phyloP scores from a whole-genome alignment of 495 filamentous ascomycete species.

The Hyaloscypha hepaticicola region DNA sequence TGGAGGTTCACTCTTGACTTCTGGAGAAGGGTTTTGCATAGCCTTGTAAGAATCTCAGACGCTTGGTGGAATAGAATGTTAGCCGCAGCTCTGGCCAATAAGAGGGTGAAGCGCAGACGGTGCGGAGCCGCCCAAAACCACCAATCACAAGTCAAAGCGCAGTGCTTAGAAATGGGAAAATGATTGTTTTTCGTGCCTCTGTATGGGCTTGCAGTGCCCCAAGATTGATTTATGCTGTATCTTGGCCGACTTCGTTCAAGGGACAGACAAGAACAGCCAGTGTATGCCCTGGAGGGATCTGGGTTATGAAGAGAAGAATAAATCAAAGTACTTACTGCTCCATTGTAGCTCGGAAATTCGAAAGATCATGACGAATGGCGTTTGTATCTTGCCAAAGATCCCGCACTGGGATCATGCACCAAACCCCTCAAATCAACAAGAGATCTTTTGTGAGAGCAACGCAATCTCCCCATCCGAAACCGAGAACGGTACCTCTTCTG shows the following conservation, averaged over 20 bases:
- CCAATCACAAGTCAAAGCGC: constrained; percentile 13
- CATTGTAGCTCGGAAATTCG: too few relatives aligned
- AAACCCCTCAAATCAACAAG: constrained; percentile 21
- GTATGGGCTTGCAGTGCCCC: too few relatives aligned
- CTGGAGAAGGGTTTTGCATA: neutral
- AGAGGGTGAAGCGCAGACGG: constrained; percentile 12
- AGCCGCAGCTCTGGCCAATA: constrained; percentile 17
- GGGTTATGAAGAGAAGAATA: too few relatives aligned
- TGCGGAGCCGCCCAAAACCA: neutral
- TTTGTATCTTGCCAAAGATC: too few relatives aligned
- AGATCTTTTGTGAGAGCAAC: constrained; percentile 13
- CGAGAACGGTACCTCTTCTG: constrained; percentile 2
- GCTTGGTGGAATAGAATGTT: neutral
- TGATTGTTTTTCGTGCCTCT: neutral
- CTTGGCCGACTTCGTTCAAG: too few relatives aligned
- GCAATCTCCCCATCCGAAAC: constrained; percentile 18
- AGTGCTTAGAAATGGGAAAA: constrained; percentile 10
- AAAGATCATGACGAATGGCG: too few relatives aligned
- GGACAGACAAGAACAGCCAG: too few relatives aligned
- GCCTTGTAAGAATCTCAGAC: neutral
- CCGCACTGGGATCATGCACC: too few relatives aligned
- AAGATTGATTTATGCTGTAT: too few relatives aligned
- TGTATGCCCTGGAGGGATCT: too few relatives aligned
- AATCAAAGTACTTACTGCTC: too few relatives aligned
- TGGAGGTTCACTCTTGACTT: neutral